Conservation (phyloP, 768 basidiomycete species). For the Mycena vulgaris region DNA sequence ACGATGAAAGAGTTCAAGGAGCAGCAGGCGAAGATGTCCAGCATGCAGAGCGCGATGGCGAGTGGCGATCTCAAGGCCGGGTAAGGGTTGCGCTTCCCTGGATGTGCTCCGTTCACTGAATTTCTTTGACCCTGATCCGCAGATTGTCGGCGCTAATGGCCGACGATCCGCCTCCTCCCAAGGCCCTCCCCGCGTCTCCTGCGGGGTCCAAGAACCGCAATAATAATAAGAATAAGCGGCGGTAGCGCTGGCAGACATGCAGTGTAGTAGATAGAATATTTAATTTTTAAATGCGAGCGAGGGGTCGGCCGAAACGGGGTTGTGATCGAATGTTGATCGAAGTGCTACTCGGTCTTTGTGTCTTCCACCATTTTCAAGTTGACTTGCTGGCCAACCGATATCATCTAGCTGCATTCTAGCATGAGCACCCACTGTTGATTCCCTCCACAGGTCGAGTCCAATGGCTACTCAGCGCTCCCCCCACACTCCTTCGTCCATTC, state of each 20-base stretch:
- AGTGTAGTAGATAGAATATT: constrained; percentile 6
- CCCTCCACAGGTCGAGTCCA: constrained; percentile 30
- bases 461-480: constrained; percentile 34
- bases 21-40: constrained; percentile 71
- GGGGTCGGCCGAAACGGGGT: neutral
- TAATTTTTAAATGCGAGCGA: neutral
- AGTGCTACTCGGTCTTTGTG: neutral
- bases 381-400: constrained; percentile 4
- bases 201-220: constrained; percentile 36
- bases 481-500: constrained; percentile 35
- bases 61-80: constrained; percentile 73
- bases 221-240: constrained; percentile 55
- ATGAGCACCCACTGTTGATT: constrained; percentile 35
- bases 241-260: constrained; percentile 41
- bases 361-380: neutral
- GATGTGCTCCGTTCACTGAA: neutral
- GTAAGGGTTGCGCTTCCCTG: constrained; percentile 56
- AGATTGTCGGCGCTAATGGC: constrained; percentile 64
- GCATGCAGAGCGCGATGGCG: constrained; percentile 69
- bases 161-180: constrained; percentile 44
- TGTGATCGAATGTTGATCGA: neutral
- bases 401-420: neutral
- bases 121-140: neutral
- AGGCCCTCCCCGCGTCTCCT: constrained; percentile 48
- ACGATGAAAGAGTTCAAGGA: constrained; percentile 74